These are phyloP conservation scores for Stemphylium lycopersici DNA, from an alignment of 2,329 filamentous ascomycete genomes.

Conservation along the genomic window DNA sequence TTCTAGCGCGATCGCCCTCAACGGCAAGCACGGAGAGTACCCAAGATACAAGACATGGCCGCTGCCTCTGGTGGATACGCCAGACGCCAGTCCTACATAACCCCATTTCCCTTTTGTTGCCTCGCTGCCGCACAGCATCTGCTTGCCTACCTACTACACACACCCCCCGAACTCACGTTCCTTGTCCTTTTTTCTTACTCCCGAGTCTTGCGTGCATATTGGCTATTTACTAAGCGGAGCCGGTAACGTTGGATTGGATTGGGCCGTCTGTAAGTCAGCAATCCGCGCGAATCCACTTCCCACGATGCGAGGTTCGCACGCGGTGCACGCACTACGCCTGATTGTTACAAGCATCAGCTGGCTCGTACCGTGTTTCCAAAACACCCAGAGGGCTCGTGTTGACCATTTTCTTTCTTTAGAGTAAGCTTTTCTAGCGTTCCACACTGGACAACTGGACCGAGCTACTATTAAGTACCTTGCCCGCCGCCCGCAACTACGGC, in stretches of 20 bases:
- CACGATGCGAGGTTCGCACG: slow-evolving; percentile 24
- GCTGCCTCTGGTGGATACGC: slow-evolving; percentile 4
- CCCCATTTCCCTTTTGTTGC: not conserved
- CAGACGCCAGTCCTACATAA: not conserved
- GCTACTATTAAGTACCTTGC: slow-evolving; percentile 20
- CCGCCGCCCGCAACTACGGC: slow-evolving; percentile 11
- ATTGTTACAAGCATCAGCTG: slow-evolving; percentile 29
- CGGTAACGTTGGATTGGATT: slow-evolving; percentile 21
- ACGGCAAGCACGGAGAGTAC: slow-evolving; percentile 28
- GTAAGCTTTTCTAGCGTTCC: slow-evolving; percentile 30
- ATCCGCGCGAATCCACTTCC: slow-evolving; percentile 19
- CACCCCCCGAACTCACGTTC: not conserved
- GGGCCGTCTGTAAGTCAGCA: slow-evolving; percentile 30
- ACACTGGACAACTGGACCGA: slow-evolving; percentile 11
- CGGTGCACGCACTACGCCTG: slow-evolving; percentile 26
- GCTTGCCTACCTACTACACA: not conserved
- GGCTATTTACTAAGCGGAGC: too few relatives aligned
- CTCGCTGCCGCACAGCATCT: not conserved
- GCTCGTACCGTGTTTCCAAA: slow-evolving; percentile 8
- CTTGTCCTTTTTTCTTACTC: not conserved
- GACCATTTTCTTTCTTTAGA: slow-evolving; percentile 32
- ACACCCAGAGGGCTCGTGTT: slow-evolving; percentile 22
- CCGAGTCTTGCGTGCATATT: not conserved
- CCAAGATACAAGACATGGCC: slow-evolving; percentile 17
- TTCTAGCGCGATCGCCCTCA: slow-evolving; percentile 29